Evolutionary conservation across 2,329 filamentous ascomycete genomes (phyloP), one percentile per base, ranked within the genome.

Genomic region (Fusarium sp.): DNA sequence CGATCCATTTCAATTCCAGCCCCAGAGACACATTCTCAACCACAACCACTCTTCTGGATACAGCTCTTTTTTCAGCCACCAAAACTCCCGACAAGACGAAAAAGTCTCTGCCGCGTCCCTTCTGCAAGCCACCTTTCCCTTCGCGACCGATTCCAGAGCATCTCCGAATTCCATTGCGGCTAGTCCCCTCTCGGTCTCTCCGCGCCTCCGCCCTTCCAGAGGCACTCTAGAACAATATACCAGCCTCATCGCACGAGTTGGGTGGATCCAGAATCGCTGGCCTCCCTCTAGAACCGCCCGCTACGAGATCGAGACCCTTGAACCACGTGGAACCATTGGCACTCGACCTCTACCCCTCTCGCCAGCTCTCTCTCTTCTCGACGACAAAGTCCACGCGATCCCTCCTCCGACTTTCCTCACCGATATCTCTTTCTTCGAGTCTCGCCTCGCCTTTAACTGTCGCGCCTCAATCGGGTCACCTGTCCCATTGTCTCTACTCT

Each of bases 241-340:
- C 69, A 70, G 66, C 65, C 72, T 70, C 69, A 61, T 61, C 62
- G 57, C 64, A 70, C 61, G 35, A 70, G 31, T 63, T 38, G 60
- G 57, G 76, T 78, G 76, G 76, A 78, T 66, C 76, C 63, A 66
- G 56, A 59, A 65, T 66, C 56, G 16, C 62, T 38, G 65, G 29
- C 70, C 14, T 60, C 68, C 65, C 56, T 47, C 56, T 68, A 54
- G 56, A 72, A 72, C 66, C 71, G 58, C 73, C 73, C 71, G 47
- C 63, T 63, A 61, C 66, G 50, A 65, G 58, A 70, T 78, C 66
- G 52, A 74, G 63, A 69, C 71, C 64, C 63, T 71, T 68, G 18
- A 70, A 76, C 73, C 71, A 76, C 77, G 75, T 76, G 75, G 75
- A 76, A 67, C 71, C 68, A 74, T 72, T 74, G 68, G 67, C 72